These are phyloP conservation scores for Boletus reticuloceps DNA, from an alignment of 768 basidiomycete species.

Conservation along the genomic window DNA sequence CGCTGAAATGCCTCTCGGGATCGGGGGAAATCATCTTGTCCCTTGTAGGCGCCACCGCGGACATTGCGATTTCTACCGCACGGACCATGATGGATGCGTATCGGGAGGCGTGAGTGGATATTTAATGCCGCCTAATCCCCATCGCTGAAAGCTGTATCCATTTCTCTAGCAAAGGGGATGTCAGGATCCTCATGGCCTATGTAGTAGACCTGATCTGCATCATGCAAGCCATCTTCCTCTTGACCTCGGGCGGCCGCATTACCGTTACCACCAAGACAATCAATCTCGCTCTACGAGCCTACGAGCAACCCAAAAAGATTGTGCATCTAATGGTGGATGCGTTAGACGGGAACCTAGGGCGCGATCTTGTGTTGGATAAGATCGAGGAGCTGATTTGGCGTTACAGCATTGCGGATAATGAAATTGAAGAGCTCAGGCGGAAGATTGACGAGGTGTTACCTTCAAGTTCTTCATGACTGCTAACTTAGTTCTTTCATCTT, in stretches of 20 bases:
- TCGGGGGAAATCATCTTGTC: not conserved
- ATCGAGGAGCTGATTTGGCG: conserved; percentile 13
- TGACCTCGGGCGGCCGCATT: not conserved
- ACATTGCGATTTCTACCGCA: not conserved
- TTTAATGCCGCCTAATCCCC: too few relatives aligned
- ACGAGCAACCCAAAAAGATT: not conserved
- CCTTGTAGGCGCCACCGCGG: not conserved
- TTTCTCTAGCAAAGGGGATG: conserved; percentile 2
- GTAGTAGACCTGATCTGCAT: conserved; percentile 11
- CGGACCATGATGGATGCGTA: conserved; percentile 1
- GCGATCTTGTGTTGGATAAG: conserved; percentile 10
- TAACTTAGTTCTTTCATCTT: too few relatives aligned
- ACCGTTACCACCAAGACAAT: not conserved
- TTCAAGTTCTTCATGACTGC: not conserved
- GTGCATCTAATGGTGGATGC: not conserved
- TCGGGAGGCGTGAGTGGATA: conserved; percentile 6
- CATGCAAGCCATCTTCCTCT: conserved; percentile 12
- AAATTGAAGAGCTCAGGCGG: conserved; percentile 1
- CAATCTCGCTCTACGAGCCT: not conserved
- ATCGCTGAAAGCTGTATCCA: not conserved
- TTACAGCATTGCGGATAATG: conserved; percentile 2
- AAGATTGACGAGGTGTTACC: not conserved
- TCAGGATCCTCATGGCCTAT: conserved; percentile 11
- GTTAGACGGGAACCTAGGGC: conserved; percentile 3
- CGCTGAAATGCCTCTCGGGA: not conserved